A percentile compares a stretch with the other conserved stretches of the same genome.
Evolutionary conservation across 2,329 filamentous ascomycete genomes (phyloP).

Genomic region (Ophiosphaerella narmari): DNA sequence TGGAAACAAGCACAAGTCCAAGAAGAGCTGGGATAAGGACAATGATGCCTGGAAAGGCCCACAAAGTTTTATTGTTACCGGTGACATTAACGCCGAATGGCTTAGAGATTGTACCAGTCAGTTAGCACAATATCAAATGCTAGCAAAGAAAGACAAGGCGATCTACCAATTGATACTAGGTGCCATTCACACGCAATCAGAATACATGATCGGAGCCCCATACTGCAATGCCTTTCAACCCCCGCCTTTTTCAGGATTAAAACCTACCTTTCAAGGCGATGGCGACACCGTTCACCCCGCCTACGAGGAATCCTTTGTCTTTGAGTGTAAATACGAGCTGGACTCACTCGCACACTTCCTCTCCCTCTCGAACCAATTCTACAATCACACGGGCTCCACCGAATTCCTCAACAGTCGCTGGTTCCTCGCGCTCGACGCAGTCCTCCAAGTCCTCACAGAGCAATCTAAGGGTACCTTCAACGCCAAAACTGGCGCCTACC

Average conservation of each 20-base stretch:
- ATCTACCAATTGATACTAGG: constrained; percentile 83
- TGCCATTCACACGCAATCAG: constrained; percentile 93
- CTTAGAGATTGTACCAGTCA: constrained; percentile 93
- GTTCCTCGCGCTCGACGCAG: constrained; percentile 74
- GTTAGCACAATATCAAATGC: constrained; percentile 81
- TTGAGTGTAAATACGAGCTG: constrained; percentile 98
- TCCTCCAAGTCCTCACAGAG: constrained; percentile 74
- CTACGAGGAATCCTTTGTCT: constrained; percentile 84
- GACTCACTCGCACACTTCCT: constrained; percentile 94
- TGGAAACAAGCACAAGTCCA: constrained; percentile 48
- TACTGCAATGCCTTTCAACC: constrained; percentile 99
- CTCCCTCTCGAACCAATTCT: constrained; percentile 81
- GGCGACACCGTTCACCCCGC: constrained; percentile 82
- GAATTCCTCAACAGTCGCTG: constrained; percentile 80
- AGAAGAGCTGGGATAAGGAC: constrained; percentile 36
- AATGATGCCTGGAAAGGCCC: constrained; percentile 74
- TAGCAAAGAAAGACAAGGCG: constrained; percentile 79
- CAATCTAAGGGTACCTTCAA: constrained; percentile 85
- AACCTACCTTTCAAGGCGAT: constrained; percentile 76
- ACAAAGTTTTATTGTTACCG: constrained; percentile 92
- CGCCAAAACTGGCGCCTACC: constrained; percentile 64
- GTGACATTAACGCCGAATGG: constrained; percentile 93
- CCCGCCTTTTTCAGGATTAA: constrained; percentile 78
- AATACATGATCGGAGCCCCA: constrained; percentile 91
- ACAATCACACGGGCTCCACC: constrained; percentile 75